Percentiles rank a stretch among this genome's conserved stretches.
phyloP scores from a whole-genome alignment of 257 asterid genomes.

The Osmanthus fragrans region DNA sequence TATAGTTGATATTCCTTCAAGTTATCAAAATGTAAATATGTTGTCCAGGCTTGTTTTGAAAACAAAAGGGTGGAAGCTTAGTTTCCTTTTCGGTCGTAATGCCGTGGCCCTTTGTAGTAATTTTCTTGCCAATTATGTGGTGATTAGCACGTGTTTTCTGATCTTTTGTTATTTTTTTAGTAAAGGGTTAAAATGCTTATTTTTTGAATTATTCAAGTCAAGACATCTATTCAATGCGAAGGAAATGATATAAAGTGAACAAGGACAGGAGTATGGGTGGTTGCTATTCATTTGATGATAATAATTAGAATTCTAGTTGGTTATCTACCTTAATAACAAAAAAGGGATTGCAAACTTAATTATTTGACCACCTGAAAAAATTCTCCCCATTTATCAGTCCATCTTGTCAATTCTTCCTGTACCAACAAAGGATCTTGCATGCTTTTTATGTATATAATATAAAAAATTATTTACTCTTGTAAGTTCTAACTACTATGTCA shows the following conservation, averaged over 20 bases:
- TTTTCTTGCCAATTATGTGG: neutral
- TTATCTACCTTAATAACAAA: neutral
- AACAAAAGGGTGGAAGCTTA: slow-evolving; percentile 21
- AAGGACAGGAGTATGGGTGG: neutral
- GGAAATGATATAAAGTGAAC: neutral
- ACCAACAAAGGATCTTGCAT: neutral
- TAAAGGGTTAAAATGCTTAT: neutral
- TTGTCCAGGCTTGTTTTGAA: slow-evolving; percentile 16
- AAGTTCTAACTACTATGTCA: neutral
- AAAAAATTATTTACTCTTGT: neutral
- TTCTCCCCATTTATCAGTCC: neutral
- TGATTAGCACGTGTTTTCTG: neutral
- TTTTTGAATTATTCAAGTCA: neutral
- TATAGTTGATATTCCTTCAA: slow-evolving; percentile 9
- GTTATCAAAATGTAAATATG: slow-evolving; percentile 6
- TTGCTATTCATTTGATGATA: neutral
- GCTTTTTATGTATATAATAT: neutral
- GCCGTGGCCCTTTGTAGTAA: neutral
- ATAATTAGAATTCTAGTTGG: neutral
- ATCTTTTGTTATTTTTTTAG: neutral
- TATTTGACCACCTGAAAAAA: neutral
- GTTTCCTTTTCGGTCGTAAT: slow-evolving; percentile 9
- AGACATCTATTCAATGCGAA: neutral
- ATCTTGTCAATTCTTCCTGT: neutral
- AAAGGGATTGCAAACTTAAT: neutral